phyloP scores from a whole-genome alignment of 2,329 filamentous ascomycete species.

The Mariannaea elegans region DNA sequence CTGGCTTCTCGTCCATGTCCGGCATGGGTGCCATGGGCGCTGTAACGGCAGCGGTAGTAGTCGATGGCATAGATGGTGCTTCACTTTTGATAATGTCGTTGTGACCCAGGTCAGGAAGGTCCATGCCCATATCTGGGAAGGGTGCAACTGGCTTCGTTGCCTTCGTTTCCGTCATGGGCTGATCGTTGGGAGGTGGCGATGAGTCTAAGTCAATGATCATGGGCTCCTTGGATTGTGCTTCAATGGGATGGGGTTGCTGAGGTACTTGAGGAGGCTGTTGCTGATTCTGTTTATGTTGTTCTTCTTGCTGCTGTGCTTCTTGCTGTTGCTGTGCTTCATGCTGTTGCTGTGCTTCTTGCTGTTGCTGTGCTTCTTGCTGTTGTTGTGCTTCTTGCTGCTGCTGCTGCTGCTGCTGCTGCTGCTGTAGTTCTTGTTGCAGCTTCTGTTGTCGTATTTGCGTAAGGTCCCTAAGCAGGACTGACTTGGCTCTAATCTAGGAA shows the following conservation, averaged over 20 bases:
- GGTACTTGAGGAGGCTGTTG: constrained; percentile 24
- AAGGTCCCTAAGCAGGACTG: constrained; percentile 64
- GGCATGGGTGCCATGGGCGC: constrained; percentile 41
- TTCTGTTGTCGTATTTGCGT: constrained; percentile 48
- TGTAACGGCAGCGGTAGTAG: constrained; percentile 23
- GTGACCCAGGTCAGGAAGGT: constrained; percentile 44
- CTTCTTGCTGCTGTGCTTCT: constrained; percentile 27
- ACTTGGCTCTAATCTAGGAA: constrained; percentile 57
- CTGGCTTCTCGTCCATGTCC: constrained; percentile 36
- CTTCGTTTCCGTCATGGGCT: constrained; percentile 47
- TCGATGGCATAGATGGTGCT: constrained; percentile 19
- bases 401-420: not conserved
- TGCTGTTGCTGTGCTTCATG: not conserved
- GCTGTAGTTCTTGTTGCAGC: constrained; percentile 7
- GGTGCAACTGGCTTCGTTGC: constrained; percentile 57
- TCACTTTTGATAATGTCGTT: constrained; percentile 36
- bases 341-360: constrained; percentile 26
- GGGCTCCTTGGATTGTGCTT: constrained; percentile 48
- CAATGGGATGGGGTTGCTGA: constrained; percentile 42
- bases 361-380: constrained; percentile 25
- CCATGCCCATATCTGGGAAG: constrained; percentile 66
- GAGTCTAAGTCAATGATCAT: constrained; percentile 50
- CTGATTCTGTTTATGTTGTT: constrained; percentile 20
- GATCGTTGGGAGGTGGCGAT: constrained; percentile 44
- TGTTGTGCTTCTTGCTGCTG: constrained; percentile 29